These are phyloP conservation scores for Dryas integrifolia DNA, from an alignment of 331 rosid species.

Conservation along the genomic window DNA sequence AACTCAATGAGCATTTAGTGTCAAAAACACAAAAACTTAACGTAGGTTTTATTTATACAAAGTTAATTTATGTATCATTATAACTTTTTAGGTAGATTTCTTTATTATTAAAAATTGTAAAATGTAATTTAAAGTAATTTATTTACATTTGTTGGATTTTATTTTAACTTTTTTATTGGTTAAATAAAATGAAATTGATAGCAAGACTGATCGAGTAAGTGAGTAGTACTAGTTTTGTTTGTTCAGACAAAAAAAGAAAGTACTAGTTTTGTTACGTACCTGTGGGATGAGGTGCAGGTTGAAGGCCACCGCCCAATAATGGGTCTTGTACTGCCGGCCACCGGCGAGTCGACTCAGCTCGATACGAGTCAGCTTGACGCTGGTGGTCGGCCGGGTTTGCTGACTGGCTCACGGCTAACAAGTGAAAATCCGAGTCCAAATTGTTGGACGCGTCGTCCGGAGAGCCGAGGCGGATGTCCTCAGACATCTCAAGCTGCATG, in stretches of 20 bases:
- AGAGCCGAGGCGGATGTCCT: conserved; percentile 79
- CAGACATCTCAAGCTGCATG: conserved; percentile 77
- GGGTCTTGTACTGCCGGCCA: conserved; percentile 43
- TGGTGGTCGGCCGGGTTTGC: conserved; percentile 20
- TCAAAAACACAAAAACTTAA: no score
- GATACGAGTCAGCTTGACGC: conserved; percentile 35
- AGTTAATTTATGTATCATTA: no score
- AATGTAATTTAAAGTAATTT: no score
- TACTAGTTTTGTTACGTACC: conserved; percentile 35
- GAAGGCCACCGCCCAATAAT: conserved; percentile 6
- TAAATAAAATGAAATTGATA: no score
- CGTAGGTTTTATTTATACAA: no score
- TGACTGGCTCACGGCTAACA: conserved; percentile 44
- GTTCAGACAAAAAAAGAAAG: no score
- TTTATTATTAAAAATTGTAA: no score
- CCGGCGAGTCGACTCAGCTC: conserved; percentile 35
- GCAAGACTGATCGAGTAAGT: no score
- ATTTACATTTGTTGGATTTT: no score
- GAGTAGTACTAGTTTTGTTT: not conserved
- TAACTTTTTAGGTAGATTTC: no score
- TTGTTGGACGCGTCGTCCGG: conserved; percentile 78
- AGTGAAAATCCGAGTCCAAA: conserved; percentile 60
- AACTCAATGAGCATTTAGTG: no score
- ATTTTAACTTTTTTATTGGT: no score
- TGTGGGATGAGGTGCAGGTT: conserved; percentile 33